These are phyloP conservation scores for Pulveroboletus sp. DNA, from an alignment of 768 basidiomycete species.

Conservation along the genomic window DNA sequence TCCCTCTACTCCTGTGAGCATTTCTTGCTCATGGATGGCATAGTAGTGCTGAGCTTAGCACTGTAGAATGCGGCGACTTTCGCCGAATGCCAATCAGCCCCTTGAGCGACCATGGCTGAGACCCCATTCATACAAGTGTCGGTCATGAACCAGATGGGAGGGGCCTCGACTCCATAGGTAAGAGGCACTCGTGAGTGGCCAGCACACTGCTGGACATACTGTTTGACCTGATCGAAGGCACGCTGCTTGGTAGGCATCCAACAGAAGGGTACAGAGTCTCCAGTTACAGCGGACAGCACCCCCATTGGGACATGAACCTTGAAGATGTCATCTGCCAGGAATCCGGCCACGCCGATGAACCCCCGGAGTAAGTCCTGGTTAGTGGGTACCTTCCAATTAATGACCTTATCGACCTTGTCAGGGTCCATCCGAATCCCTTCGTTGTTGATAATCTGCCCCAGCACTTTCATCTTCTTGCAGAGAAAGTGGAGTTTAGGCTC, in stretches of 20 bases:
- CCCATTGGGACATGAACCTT: not conserved
- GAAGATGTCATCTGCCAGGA: constrained; percentile 1
- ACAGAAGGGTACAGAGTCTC: not conserved
- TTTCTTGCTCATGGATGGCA: too few relatives aligned
- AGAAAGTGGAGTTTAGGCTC: constrained; percentile 32
- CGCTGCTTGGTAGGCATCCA: not conserved
- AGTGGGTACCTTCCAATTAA: constrained; percentile 8
- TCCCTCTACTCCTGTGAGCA: too few relatives aligned
- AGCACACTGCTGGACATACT: too few relatives aligned
- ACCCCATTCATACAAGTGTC: not conserved
- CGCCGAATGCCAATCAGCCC: too few relatives aligned
- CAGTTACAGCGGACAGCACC: not conserved
- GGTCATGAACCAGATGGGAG: not conserved
- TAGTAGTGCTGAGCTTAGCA: too few relatives aligned
- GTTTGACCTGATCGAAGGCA: not conserved
- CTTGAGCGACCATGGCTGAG: too few relatives aligned
- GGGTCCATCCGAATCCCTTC: too few relatives aligned
- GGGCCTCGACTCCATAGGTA: not conserved
- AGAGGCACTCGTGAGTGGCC: too few relatives aligned
- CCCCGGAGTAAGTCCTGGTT: not conserved
- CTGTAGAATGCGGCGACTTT: too few relatives aligned
- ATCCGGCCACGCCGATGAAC: not conserved
- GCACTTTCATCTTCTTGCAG: too few relatives aligned
- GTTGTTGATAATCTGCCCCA: too few relatives aligned
- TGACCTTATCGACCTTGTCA: too few relatives aligned